phyloP scores from a whole-genome alignment of 768 basidiomycete genomes.

The Boletus tomentosulus region DNA sequence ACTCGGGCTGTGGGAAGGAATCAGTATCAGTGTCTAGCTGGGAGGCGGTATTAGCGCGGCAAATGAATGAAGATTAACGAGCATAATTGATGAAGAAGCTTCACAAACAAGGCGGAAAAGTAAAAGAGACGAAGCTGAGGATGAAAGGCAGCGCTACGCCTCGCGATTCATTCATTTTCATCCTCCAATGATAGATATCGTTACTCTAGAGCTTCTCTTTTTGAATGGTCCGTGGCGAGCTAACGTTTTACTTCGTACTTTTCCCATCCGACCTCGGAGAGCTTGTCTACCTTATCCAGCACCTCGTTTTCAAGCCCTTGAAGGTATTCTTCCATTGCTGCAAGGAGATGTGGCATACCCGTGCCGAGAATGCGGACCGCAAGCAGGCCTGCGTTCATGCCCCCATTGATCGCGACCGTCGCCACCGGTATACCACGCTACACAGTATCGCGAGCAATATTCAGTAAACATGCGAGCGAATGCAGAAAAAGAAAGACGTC shows the following conservation, averaged over 20 bases:
- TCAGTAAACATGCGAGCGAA: neutral
- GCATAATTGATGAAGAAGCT: too few species aligned
- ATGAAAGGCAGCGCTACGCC: too few species aligned
- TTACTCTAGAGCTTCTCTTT: neutral
- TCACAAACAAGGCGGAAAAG: too few species aligned
- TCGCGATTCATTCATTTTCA: neutral
- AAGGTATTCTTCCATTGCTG: slow-evolving; percentile 72
- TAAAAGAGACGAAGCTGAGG: too few species aligned
- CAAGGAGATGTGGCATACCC: slow-evolving; percentile 60
- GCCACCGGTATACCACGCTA: slow-evolving; percentile 96
- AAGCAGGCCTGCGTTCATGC: slow-evolving; percentile 87
- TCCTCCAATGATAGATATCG: neutral
- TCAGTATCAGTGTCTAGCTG: too few species aligned
- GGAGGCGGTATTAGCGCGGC: too few species aligned
- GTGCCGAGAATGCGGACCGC: slow-evolving; percentile 86
- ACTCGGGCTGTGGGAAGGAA: too few species aligned
- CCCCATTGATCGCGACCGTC: slow-evolving; percentile 95
- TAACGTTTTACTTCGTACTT: slow-evolving; percentile 53
- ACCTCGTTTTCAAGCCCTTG: slow-evolving; percentile 70
- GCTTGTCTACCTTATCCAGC: slow-evolving; percentile 66
- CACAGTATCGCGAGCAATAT: neutral
- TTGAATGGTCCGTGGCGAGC: neutral
- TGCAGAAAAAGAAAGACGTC: slow-evolving; percentile 28
- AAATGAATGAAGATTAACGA: too few species aligned
- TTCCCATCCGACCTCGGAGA: slow-evolving; percentile 85